Evolutionary conservation across 257 asterid species (phyloP).

Genomic region (Solanum bulbocastanum): DNA sequence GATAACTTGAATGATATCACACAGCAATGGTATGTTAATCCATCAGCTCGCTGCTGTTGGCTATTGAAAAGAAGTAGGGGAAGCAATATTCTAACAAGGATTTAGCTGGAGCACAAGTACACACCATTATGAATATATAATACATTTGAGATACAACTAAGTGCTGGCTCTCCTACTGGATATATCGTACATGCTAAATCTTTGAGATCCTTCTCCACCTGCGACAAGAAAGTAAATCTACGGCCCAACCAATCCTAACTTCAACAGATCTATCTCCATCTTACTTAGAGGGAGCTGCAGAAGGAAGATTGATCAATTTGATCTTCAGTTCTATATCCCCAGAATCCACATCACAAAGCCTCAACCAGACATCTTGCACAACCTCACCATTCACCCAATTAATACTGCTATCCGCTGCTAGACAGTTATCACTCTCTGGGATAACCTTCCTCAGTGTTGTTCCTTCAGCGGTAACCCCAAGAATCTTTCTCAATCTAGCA

Average conservation of each 20-base stretch:
- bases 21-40: background rate
- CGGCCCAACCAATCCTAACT: background rate
- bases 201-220: background rate
- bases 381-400: conserved; percentile 25
- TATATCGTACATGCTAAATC: background rate
- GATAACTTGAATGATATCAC: background rate
- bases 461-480: conserved; percentile 19
- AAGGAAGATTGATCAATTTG: conserved; percentile 16
- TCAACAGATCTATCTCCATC: background rate
- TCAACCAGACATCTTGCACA: conserved; percentile 35
- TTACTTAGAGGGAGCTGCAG: conserved; percentile 16
- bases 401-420: conserved; percentile 35
- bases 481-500: conserved; percentile 33
- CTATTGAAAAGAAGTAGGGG: background rate
- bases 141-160: background rate
- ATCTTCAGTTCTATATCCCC: conserved; percentile 35
- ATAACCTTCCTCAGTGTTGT: conserved; percentile 34
- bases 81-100: background rate
- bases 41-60: background rate
- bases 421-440: conserved; percentile 36
- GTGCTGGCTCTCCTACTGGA: background rate
- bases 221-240: background rate
- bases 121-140: background rate
- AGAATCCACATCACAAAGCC: conserved; percentile 37
- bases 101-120: background rate